A percentile compares a stretch with the other conserved stretches of the same genome.
Evolutionary conservation across 2,329 filamentous ascomycete species (phyloP).

Genomic region (Colletotrichum liriopes): DNA sequence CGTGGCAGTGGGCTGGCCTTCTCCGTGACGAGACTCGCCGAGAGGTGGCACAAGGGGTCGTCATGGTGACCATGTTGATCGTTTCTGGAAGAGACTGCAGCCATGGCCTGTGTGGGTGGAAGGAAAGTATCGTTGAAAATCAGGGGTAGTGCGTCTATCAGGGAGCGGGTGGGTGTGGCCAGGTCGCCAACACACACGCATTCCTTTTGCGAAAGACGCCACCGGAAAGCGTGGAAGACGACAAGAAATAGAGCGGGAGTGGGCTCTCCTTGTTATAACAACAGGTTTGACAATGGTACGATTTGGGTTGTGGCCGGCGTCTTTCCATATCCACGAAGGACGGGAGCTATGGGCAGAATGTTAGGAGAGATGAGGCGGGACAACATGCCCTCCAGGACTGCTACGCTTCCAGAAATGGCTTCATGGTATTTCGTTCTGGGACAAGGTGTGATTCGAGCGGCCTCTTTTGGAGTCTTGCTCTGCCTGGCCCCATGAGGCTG

Average conservation of each 20-base stretch:
- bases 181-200: not conserved
- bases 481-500: not conserved
- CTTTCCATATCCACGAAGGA: not conserved
- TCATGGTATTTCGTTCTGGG: not conserved
- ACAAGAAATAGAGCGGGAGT: not conserved
- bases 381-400: not conserved
- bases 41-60: not conserved
- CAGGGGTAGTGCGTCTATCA: not conserved
- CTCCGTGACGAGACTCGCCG: not conserved
- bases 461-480: not conserved
- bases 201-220: not conserved
- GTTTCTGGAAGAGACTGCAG: not conserved
- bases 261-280: too few species aligned
- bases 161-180: not conserved
- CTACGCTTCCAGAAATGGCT: not conserved
- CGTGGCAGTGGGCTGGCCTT: not conserved
- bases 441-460: not conserved
- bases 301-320: not conserved
- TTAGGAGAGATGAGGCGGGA: not conserved
- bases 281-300: not conserved
- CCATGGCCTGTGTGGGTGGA: not conserved
- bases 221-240: not conserved
- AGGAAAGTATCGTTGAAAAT: not conserved
- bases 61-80: too few species aligned
- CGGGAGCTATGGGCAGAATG: not conserved